Evolutionary conservation across 2,329 filamentous ascomycete species (phyloP).

Genomic region (Hymenoscyphus scutula): DNA sequence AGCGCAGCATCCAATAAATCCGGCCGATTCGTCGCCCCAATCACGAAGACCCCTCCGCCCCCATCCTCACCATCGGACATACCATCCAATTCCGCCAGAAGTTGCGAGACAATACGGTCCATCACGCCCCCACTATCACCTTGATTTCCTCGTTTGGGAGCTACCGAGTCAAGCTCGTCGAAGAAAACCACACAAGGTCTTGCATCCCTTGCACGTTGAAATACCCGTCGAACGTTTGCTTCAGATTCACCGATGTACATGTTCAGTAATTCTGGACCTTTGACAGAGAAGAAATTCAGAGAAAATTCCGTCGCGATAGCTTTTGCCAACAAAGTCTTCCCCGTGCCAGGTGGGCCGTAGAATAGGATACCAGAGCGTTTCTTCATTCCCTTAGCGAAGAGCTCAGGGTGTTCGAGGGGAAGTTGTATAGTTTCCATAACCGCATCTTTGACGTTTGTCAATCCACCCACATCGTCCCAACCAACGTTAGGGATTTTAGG

Average conservation of each 20-base stretch:
- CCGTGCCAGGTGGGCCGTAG: slow-evolving; percentile 86
- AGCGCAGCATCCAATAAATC: slow-evolving; percentile 90
- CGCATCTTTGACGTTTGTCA: slow-evolving; percentile 94
- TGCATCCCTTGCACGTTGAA: slow-evolving; percentile 82
- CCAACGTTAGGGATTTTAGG: slow-evolving; percentile 97
- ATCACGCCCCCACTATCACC: slow-evolving; percentile 97
- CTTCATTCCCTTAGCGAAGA: slow-evolving; percentile 97
- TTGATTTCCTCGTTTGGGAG: slow-evolving; percentile 94
- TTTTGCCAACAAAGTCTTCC: slow-evolving; percentile 89
- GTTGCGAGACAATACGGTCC: slow-evolving; percentile 94
- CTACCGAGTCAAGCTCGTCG: slow-evolving; percentile 88
- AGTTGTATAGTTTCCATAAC: slow-evolving; percentile 95
- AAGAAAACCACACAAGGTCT: slow-evolving; percentile 91
- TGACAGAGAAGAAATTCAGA: slow-evolving; percentile 92
- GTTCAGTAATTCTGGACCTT: slow-evolving; percentile 86
- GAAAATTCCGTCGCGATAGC: slow-evolving; percentile 92
- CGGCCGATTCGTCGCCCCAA: slow-evolving; percentile 92
- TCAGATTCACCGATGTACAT: slow-evolving; percentile 97
- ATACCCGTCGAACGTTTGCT: slow-evolving; percentile 85
- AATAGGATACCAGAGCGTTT: slow-evolving; percentile 92
- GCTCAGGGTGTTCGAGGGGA: slow-evolving; percentile 83
- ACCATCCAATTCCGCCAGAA: slow-evolving; percentile 91
- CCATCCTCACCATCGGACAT: slow-evolving; percentile 91
- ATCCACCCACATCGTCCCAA: slow-evolving; percentile 93
- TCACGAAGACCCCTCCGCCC: slow-evolving; percentile 86